Percentiles rank a stretch among this genome's conserved stretches.
phyloP scores from a whole-genome alignment of 768 basidiomycete genomes.

The Leccinellum luteum region DNA sequence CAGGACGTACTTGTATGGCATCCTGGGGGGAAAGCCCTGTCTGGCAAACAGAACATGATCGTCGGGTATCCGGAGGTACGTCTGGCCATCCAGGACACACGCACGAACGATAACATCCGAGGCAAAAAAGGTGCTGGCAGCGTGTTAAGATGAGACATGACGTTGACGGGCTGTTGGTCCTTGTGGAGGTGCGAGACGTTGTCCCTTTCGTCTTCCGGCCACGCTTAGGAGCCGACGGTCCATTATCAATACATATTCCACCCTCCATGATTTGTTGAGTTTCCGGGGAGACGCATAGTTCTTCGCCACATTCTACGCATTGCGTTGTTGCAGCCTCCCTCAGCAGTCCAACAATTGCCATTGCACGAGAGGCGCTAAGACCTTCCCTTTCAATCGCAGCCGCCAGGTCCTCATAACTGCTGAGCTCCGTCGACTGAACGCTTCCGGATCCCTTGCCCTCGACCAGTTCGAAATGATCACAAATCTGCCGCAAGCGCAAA shows the following conservation, averaged over 20 bases:
- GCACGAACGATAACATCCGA: constrained; percentile 77
- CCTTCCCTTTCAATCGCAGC: constrained; percentile 76
- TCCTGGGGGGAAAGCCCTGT: constrained; percentile 64
- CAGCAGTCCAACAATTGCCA: constrained; percentile 80
- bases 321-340: constrained; percentile 86
- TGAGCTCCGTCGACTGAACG: constrained; percentile 44
- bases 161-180: constrained; percentile 66
- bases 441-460: constrained; percentile 60
- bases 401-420: constrained; percentile 74
- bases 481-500: constrained; percentile 93
- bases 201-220: constrained; percentile 53
- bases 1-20: constrained; percentile 77
- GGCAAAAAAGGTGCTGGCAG: constrained; percentile 93
- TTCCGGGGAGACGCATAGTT: constrained; percentile 59
- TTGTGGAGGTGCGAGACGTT: constrained; percentile 66
- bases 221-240: constrained; percentile 47
- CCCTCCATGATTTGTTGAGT: constrained; percentile 36
- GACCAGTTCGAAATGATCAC: constrained; percentile 92
- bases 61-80: constrained; percentile 50
- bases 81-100: constrained; percentile 83
- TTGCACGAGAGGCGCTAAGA: constrained; percentile 68
- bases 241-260: constrained; percentile 50
- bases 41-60: constrained; percentile 79
- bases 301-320: constrained; percentile 83
- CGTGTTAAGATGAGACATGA: constrained; percentile 77